Percentiles rank a stretch among this genome's conserved stretches.
Conservation (phyloP, 306 rosid genomes). For the Ziziphus jujuba region DNA sequence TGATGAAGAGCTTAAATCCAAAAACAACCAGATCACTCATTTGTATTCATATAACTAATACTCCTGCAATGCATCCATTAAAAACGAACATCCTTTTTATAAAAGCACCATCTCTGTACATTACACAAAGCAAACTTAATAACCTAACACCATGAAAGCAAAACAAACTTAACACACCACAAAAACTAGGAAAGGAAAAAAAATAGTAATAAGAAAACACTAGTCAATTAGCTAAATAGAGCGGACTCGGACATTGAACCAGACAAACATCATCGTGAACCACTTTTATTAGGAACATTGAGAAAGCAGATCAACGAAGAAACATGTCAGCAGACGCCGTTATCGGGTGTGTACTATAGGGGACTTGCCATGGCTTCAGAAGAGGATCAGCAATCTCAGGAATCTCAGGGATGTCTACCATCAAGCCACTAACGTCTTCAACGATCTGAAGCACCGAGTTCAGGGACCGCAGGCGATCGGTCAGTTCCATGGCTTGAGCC, state of each 20-base stretch:
- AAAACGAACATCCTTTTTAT: too few relatives aligned
- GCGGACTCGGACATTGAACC: too few relatives aligned
- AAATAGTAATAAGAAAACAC: too few relatives aligned
- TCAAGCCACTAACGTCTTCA: conserved; percentile 68
- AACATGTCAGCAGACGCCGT: conserved; percentile 54
- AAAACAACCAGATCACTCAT: too few relatives aligned
- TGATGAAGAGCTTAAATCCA: background rate
- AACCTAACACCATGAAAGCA: too few relatives aligned
- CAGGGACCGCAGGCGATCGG: conserved; percentile 69
- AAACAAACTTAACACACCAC: too few relatives aligned
- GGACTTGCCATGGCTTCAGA: conserved; percentile 70
- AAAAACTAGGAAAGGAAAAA: too few relatives aligned
- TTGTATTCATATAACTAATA: too few relatives aligned
- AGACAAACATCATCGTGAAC: background rate
- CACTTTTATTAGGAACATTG: background rate
- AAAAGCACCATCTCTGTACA: too few relatives aligned
- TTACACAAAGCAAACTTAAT: too few relatives aligned
- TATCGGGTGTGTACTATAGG: conserved; percentile 44
- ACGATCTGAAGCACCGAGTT: conserved; percentile 70
- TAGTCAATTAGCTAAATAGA: background rate
- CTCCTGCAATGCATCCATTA: too few relatives aligned
- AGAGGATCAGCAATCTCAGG: conserved; percentile 76
- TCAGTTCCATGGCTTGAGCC: conserved; percentile 62
- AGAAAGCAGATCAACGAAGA: conserved; percentile 37
- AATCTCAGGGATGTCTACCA: conserved; percentile 69